phyloP scores from a whole-genome alignment of 208 protist species.

The Trypanosoma melophagium region DNA sequence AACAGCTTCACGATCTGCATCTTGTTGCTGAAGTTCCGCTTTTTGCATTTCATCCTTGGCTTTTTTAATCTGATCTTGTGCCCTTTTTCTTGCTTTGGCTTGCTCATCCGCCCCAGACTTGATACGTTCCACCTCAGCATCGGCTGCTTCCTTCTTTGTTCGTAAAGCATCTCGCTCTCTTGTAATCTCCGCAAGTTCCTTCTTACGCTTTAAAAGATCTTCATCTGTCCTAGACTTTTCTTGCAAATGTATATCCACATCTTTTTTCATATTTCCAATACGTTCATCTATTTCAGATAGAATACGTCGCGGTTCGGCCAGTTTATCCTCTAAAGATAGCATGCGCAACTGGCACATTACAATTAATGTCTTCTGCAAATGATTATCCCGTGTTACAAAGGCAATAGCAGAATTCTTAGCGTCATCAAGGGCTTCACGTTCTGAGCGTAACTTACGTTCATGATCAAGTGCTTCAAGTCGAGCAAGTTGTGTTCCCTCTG shows the following conservation, averaged over 20 bases:
- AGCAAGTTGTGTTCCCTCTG: conserved; percentile 93
- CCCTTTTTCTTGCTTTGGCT: conserved; percentile 63
- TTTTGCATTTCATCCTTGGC: conserved; percentile 78
- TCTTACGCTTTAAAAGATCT: conserved; percentile 54
- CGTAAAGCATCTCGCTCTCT: conserved; percentile 65
- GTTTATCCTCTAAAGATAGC: conserved; percentile 66
- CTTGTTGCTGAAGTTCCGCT: conserved; percentile 73
- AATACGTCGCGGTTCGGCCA: conserved; percentile 70
- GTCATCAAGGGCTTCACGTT: conserved; percentile 92
- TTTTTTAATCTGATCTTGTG: conserved; percentile 82
- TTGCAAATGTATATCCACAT: conserved; percentile 36
- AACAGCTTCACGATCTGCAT: conserved; percentile 75
- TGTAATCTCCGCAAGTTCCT: conserved; percentile 52
- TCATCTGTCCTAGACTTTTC: conserved; percentile 61
- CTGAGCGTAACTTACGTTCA: conserved; percentile 93
- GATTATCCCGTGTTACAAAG: conserved; percentile 93
- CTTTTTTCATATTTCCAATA: conserved; percentile 55
- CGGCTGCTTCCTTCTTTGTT: conserved; percentile 52
- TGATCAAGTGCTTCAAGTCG: conserved; percentile 91
- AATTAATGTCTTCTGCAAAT: conserved; percentile 90
- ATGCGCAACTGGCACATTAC: conserved; percentile 91
- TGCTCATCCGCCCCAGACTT: conserved; percentile 73
- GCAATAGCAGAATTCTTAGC: conserved; percentile 93
- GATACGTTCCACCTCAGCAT: conserved; percentile 74
- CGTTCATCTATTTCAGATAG: conserved; percentile 70